Percentiles rank a stretch among this genome's conserved stretches.
These are phyloP conservation scores for Aegilops bicornis DNA, from an alignment of 176 grass and related monocot species.

Conservation along the genomic window DNA sequence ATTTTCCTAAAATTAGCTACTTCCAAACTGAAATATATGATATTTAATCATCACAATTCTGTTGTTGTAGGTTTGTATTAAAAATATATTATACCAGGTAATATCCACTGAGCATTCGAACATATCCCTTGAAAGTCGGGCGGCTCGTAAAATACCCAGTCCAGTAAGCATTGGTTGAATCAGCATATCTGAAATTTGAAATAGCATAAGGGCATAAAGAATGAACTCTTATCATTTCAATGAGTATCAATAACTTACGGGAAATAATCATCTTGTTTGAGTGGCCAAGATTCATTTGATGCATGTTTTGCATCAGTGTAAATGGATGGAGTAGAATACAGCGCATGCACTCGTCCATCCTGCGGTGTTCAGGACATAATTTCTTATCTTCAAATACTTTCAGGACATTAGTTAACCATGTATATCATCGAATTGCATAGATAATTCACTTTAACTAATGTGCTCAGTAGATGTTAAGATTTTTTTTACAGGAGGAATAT, in stretches of 20 bases:
- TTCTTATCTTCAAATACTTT: constrained; percentile 7
- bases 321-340: constrained; percentile 94
- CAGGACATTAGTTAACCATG: background rate
- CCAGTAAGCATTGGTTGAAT: constrained; percentile 85
- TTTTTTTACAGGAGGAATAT: background rate
- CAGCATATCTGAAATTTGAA: constrained; percentile 71
- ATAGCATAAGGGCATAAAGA: constrained; percentile 10
- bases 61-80: background rate
- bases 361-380: constrained; percentile 31
- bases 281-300: constrained; percentile 76
- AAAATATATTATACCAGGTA: constrained; percentile 59
- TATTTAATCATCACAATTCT: background rate
- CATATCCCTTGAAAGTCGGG: constrained; percentile 80
- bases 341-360: constrained; percentile 83
- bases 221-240: background rate
- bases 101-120: constrained; percentile 73
- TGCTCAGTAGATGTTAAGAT: background rate
- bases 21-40: background rate
- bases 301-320: constrained; percentile 86
- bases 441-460: background rate
- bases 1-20: background rate
- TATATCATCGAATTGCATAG: background rate
- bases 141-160: constrained; percentile 94
- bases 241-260: constrained; percentile 46
- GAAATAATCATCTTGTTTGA: constrained; percentile 94